These are phyloP conservation scores for Alternaria sp. DNA, from an alignment of 2,329 filamentous ascomycete genomes.

Conservation along the genomic window DNA sequence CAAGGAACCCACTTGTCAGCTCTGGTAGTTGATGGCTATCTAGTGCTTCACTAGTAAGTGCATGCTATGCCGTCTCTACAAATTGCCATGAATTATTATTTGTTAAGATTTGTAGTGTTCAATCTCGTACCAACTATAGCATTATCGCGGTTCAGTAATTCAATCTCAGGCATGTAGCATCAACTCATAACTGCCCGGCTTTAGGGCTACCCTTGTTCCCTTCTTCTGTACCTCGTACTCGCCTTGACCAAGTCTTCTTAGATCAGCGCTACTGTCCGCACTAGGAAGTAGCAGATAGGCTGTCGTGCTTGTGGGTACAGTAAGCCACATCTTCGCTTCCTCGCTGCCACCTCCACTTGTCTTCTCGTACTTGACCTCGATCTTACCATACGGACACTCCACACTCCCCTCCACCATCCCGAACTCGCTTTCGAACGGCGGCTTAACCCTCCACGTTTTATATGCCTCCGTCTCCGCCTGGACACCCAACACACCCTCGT, in stretches of 20 bases:
- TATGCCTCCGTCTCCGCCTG: conserved; percentile 53
- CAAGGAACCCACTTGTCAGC: conserved; percentile 73
- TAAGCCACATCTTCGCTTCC: not conserved
- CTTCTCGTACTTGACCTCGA: conserved; percentile 37
- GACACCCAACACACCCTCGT: conserved; percentile 53
- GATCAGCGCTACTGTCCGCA: not conserved
- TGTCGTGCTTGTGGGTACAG: not conserved
- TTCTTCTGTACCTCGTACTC: not conserved
- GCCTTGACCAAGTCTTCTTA: not conserved
- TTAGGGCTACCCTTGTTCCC: not conserved
- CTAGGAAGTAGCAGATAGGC: not conserved
- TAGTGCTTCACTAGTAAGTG: too few species aligned
- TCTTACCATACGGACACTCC: conserved; percentile 53
- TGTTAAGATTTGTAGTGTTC: not conserved
- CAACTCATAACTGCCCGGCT: not conserved
- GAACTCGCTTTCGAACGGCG: conserved; percentile 55
- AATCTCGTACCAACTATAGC: not conserved
- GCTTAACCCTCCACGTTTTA: conserved; percentile 52
- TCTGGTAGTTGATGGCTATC: conserved; percentile 63
- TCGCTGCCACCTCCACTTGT: conserved; percentile 4
- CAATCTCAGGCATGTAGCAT: not conserved
- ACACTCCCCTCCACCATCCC: conserved; percentile 47
- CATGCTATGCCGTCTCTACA: not conserved
- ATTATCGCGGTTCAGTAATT: not conserved
- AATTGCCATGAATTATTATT: not conserved